phyloP scores from a whole-genome alignment of 805 yeast species.

The Nadsonia fulvescens region DNA sequence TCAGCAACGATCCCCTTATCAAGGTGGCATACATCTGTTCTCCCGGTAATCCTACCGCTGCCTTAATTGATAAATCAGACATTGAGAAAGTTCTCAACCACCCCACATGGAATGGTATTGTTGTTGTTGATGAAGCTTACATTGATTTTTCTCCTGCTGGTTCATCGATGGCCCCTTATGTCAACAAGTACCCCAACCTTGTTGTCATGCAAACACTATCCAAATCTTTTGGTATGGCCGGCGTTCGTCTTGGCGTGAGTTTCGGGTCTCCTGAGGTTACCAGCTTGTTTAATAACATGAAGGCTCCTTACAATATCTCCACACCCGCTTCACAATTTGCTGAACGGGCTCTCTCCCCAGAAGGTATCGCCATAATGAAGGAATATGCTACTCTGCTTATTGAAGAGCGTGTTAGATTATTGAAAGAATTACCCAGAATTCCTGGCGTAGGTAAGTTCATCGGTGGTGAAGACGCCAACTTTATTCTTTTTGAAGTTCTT shows the following conservation, averaged over 20 bases:
- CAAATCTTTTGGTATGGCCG: conserved; percentile 92
- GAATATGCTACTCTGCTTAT: conserved; percentile 30
- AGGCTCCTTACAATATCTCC: conserved; percentile 91
- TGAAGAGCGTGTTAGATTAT: conserved; percentile 36
- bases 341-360: conserved; percentile 43
- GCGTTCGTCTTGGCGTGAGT: conserved; percentile 76
- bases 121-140: conserved; percentile 89
- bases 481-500: conserved; percentile 55
- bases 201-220: conserved; percentile 85
- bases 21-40: conserved; percentile 75
- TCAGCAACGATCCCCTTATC: conserved; percentile 40
- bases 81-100: conserved; percentile 30
- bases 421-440: conserved; percentile 34
- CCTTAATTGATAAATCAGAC: conserved; percentile 30
- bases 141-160: conserved; percentile 63
- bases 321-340: conserved; percentile 65
- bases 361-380: conserved; percentile 44
- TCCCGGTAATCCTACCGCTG: conserved; percentile 94
- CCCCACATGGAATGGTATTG: conserved; percentile 49
- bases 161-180: conserved; percentile 59
- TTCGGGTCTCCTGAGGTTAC: conserved; percentile 46
- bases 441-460: conserved; percentile 53
- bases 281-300: conserved; percentile 62
- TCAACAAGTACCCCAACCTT: conserved; percentile 62
- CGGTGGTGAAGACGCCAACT: conserved; percentile 82